phyloP scores from a whole-genome alignment of 441 rosid species.

The Adansonia grandidieri region DNA sequence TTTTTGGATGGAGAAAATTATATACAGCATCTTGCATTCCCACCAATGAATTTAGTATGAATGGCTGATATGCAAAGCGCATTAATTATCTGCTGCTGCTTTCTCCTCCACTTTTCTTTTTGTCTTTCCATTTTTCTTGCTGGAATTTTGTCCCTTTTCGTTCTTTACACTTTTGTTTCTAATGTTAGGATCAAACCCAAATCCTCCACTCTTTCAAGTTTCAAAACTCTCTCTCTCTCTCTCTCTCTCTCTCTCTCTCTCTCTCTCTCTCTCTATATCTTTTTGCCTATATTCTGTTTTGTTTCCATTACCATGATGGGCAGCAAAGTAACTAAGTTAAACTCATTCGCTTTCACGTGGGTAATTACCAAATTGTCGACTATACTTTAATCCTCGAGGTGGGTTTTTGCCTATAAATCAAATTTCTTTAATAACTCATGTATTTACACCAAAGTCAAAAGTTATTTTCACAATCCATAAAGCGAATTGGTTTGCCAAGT shows the following conservation, averaged over 20 bases:
- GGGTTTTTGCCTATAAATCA: background rate
- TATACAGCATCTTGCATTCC: background rate
- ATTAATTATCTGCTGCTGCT: background rate
- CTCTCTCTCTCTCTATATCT: background rate
- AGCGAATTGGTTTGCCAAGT: background rate
- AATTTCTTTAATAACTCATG: too few species aligned
- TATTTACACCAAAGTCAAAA: slow-evolving; percentile 6
- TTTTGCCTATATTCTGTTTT: background rate
- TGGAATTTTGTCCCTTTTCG: background rate
- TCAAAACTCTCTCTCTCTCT: background rate
- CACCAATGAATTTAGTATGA: background rate
- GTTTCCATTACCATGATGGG: background rate
- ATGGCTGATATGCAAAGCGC: background rate
- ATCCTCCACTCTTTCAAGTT: background rate
- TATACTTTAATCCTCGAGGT: background rate
- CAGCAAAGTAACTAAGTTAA: too few species aligned
- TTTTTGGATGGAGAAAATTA: background rate
- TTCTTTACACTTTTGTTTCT: background rate
- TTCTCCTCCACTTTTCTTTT: background rate
- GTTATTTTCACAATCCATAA: background rate
- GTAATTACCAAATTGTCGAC: slow-evolving; percentile 11
- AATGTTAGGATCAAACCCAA: background rate
- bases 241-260: background rate
- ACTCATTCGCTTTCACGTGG: background rate
- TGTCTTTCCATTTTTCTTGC: background rate